Conservation (phyloP, 2,329 filamentous ascomycete species). For the Samsoniella hepiali region DNA sequence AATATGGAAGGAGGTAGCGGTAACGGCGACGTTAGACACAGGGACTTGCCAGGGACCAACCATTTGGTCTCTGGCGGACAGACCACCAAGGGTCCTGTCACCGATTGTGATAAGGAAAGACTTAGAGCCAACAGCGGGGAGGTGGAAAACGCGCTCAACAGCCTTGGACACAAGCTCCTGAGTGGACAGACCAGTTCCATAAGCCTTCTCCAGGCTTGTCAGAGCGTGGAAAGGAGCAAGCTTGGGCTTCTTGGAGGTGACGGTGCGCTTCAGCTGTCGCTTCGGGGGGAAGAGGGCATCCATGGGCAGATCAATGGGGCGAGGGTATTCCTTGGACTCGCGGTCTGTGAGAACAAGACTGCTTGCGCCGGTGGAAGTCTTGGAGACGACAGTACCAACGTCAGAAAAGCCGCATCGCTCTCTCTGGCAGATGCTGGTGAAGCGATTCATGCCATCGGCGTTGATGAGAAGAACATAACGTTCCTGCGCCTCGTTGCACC, state of each 20-base stretch:
- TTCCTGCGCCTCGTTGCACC: constrained; percentile 97
- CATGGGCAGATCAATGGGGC: constrained; percentile 87
- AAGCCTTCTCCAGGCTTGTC: constrained; percentile 62
- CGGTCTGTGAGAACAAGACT: constrained; percentile 78
- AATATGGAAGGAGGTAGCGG: constrained; percentile 71
- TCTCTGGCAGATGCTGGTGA: constrained; percentile 63
- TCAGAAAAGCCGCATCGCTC: constrained; percentile 92
- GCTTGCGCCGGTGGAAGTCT: constrained; percentile 60
- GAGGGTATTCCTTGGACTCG: constrained; percentile 69
- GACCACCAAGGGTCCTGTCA: constrained; percentile 85
- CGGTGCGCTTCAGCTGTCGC: constrained; percentile 73
- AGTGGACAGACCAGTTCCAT: constrained; percentile 47
- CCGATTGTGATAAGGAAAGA: constrained; percentile 96
- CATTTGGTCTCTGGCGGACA: constrained; percentile 89
- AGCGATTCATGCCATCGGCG: constrained; percentile 74
- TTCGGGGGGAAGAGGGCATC: constrained; percentile 83
- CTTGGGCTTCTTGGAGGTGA: constrained; percentile 64
- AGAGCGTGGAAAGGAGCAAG: constrained; percentile 70
- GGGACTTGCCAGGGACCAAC: constrained; percentile 95
- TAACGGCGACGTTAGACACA: constrained; percentile 91
- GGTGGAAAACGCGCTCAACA: constrained; percentile 72
- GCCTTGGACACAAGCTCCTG: constrained; percentile 62
- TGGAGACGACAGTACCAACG: constrained; percentile 71
- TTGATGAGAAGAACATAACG: constrained; percentile 91
- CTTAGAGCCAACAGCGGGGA: constrained; percentile 94